Conservation (phyloP, 2,329 filamentous ascomycete genomes). For the Verticillium isaacii region DNA sequence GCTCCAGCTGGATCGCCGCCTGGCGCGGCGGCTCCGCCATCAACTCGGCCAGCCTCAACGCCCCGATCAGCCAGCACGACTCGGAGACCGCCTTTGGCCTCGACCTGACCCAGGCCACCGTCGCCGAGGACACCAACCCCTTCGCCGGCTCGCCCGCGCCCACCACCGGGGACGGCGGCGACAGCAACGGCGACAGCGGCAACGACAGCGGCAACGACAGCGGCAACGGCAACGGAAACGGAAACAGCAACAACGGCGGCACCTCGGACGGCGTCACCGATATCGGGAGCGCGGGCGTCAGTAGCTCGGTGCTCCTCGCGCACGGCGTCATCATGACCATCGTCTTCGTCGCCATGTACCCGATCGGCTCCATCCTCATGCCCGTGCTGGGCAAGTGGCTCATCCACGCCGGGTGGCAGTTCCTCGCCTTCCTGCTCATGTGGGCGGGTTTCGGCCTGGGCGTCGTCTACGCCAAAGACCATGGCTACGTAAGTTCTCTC, state of each 20-base stretch:
- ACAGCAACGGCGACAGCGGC: conserved; percentile 9
- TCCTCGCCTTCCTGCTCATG: conserved; percentile 49
- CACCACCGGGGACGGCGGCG: conserved; percentile 9
- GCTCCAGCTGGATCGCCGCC: conserved; percentile 47
- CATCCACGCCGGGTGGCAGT: conserved; percentile 54
- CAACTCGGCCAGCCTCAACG: conserved; percentile 32
- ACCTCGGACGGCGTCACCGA: background rate
- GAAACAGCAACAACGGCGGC: conserved; percentile 7
- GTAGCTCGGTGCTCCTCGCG: conserved; percentile 26
- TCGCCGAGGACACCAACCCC: conserved; percentile 46
- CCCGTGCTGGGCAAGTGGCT: conserved; percentile 52
- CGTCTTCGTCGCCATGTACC: conserved; percentile 54
- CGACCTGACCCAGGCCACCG: conserved; percentile 41
- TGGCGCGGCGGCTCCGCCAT: conserved; percentile 45
- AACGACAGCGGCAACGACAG: conserved; percentile 3
- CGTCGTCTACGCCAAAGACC: conserved; percentile 38
- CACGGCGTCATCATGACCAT: conserved; percentile 60
- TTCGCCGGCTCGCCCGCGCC: conserved; percentile 29
- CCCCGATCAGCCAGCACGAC: conserved; percentile 42
- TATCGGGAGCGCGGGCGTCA: conserved; percentile 7
- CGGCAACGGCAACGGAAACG: conserved; percentile 4
- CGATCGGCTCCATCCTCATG: conserved; percentile 56
- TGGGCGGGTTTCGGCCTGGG: conserved; percentile 58
- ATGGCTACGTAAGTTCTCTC: conserved; percentile 33
- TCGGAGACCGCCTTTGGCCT: conserved; percentile 36